phyloP scores from a whole-genome alignment of 106 monocot genomes.

The Cymbidium sinense region DNA sequence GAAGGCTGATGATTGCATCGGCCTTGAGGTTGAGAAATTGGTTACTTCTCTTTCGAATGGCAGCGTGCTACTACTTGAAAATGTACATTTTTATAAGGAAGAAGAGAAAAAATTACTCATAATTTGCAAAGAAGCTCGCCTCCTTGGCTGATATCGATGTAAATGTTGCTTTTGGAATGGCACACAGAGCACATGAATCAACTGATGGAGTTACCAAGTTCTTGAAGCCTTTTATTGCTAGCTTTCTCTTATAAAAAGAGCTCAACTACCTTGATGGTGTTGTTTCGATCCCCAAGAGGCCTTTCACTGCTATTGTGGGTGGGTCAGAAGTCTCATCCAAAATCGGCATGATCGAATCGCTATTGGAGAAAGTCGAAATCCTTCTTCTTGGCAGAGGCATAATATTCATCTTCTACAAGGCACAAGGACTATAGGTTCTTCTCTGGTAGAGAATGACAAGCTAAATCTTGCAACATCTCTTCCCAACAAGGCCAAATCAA shows the following conservation, averaged over 20 bases:
- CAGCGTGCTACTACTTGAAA: slow-evolving; percentile 75
- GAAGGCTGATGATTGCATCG: too few relatives aligned
- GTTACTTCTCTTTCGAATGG: too few relatives aligned
- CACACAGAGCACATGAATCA: slow-evolving; percentile 67
- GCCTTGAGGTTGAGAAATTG: too few relatives aligned
- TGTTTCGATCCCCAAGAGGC: slow-evolving; percentile 42
- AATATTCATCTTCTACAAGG: too few relatives aligned
- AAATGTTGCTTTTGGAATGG: slow-evolving; percentile 82
- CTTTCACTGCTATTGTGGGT: slow-evolving; percentile 57
- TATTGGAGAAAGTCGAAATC: slow-evolving; percentile 48
- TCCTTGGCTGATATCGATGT: slow-evolving; percentile 77
- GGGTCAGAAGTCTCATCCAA: slow-evolving; percentile 58
- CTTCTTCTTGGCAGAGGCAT: too few relatives aligned
- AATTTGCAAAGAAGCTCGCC: slow-evolving; percentile 80
- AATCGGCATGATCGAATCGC: slow-evolving; percentile 48
- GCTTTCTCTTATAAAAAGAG: slow-evolving; percentile 58
- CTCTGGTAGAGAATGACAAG: too few relatives aligned
- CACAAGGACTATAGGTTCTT: too few relatives aligned
- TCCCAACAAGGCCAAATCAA: slow-evolving; percentile 43
- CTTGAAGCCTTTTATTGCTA: slow-evolving; percentile 53
- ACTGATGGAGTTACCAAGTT: slow-evolving; percentile 71
- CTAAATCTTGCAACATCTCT: too few relatives aligned
- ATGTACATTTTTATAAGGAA: too few relatives aligned
- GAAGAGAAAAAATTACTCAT: slow-evolving; percentile 90
- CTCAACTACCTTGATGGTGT: too few relatives aligned